These are phyloP conservation scores for Periconia sp. DNA, from an alignment of 2,329 filamentous ascomycete species.

Conservation along the genomic window DNA sequence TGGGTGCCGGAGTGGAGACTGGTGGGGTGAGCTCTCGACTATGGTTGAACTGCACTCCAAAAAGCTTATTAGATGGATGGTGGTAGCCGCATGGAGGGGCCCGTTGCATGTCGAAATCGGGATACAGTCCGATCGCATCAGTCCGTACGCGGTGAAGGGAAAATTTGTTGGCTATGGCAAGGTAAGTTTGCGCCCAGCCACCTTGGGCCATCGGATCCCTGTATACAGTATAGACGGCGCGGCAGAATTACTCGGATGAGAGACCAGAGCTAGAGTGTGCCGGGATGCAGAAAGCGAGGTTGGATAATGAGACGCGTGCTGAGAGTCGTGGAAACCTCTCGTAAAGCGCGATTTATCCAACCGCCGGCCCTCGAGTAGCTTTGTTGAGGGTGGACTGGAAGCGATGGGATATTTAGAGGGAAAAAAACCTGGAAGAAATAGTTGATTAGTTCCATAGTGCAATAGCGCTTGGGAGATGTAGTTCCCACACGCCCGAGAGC, in stretches of 20 bases:
- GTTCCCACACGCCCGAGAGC: constrained; percentile 15
- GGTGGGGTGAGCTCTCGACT: constrained; percentile 7
- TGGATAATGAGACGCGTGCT: constrained; percentile 12
- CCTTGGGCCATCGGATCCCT: background rate
- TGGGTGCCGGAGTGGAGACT: constrained; percentile 5
- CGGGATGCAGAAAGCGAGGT: constrained; percentile 1
- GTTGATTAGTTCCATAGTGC: constrained; percentile 26
- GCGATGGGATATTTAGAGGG: constrained; percentile 10
- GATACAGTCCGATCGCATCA: constrained; percentile 6
- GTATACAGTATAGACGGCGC: constrained; percentile 1
- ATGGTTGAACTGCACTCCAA: constrained; percentile 9
- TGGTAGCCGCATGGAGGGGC: constrained; percentile 3
- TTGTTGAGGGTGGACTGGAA: constrained; percentile 11
- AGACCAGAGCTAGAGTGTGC: background rate
- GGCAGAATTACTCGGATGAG: constrained; percentile 6
- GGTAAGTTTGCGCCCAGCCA: background rate
- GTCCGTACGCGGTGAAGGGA: background rate
- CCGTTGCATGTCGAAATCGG: constrained; percentile 6
- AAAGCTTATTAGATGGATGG: constrained; percentile 13
- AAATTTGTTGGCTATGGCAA: constrained; percentile 6
- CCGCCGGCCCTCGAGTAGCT: constrained; percentile 16
- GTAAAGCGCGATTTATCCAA: constrained; percentile 26
- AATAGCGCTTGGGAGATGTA: constrained; percentile 21
- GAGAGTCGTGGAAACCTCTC: background rate
- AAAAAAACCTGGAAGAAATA: constrained; percentile 20